Base-by-base conservation (phyloP, 352 stramenopile genomes). In the Phytophthora chlamydospora region DNA sequence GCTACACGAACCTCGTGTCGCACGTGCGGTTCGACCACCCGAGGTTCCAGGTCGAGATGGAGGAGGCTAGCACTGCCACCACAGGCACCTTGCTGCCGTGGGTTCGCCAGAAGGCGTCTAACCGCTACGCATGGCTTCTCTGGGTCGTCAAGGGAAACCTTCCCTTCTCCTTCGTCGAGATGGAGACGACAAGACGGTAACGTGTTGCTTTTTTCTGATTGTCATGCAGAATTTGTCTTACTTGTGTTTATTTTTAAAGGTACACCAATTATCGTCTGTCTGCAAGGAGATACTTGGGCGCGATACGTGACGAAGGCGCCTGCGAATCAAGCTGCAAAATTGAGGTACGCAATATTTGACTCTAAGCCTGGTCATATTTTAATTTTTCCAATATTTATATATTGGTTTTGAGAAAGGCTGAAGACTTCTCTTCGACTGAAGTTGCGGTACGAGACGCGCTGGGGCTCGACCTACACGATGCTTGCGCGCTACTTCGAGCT, bases 291-390 rank as follows among this genome's bases (percentile, higher is more conserved):
- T 33, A 3, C 12, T 34, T 2, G 12, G 11, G 1, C 3, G 21
- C 21, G 21, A 24, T 24, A 24, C 3, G 21, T n/a, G 21, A 24
- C 3, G 21, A 24, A 24, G 1, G 3, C 3, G 3, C 21, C 36
- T 57, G 24, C 11, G 12, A n/a, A 58, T 46, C 41, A 59, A 55
- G 58, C 19, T 5, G 48, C 48, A 2, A 56, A 66, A 12, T 8
- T 66, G 11, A 35, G 48, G 35, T 60, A 55, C 3, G 40, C 21
- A 21, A 29, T 36, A 33, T 29, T 54, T 43, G 13, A 34, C 2
- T 54, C 14, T 52, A 24, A 24, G 21, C 21, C 21, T 53, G 24
- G 11, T 12, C 39, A 31, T 38, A 11, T 41, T 29, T 38, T 36
- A 9, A 29, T 46, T 61, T 46, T 19, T 19, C 40, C 19, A 14